phyloP scores from a whole-genome alignment of 2,329 filamentous ascomycete species.

The Hymenotorrendiella dingleyae region DNA sequence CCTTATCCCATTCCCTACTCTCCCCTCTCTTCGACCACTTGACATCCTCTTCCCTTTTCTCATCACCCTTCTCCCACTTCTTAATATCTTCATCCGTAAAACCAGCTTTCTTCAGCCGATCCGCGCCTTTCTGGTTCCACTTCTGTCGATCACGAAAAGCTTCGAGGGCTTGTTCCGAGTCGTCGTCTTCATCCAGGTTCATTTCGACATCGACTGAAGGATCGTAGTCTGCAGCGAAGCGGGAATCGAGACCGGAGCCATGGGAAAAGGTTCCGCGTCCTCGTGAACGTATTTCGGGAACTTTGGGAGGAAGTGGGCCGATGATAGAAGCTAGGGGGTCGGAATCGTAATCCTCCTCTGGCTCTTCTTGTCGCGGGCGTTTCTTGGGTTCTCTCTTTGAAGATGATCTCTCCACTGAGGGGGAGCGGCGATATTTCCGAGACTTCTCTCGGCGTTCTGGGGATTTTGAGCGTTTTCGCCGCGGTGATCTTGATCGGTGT shows the following conservation, averaged over 20 bases:
- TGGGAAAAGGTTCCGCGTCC: constrained; percentile 63
- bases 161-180: constrained; percentile 78
- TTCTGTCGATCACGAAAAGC: constrained; percentile 72
- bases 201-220: constrained; percentile 50
- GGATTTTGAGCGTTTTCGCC: constrained; percentile 21
- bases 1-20: constrained; percentile 59
- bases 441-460: constrained; percentile 10
- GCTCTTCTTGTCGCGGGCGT: constrained; percentile 9
- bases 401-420: constrained; percentile 8
- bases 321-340: constrained; percentile 73
- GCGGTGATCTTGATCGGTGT: constrained; percentile 26
- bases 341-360: constrained; percentile 44
- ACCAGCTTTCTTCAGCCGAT: constrained; percentile 69
- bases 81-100: constrained; percentile 71
- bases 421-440: constrained; percentile 9
- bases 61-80: constrained; percentile 61
- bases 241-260: constrained; percentile 66
- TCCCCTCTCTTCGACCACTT: constrained; percentile 55
- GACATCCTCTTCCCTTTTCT: constrained; percentile 59
- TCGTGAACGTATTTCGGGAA: constrained; percentile 43
- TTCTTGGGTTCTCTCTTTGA: constrained; percentile 1
- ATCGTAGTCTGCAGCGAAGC: constrained; percentile 65
- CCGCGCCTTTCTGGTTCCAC: constrained; percentile 69
- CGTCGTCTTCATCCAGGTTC: constrained; percentile 47
- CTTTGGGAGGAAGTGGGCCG: constrained; percentile 59